These are phyloP conservation scores for Neurospora sp. DNA, from an alignment of 495 filamentous ascomycete genomes.

Conservation along the genomic window DNA sequence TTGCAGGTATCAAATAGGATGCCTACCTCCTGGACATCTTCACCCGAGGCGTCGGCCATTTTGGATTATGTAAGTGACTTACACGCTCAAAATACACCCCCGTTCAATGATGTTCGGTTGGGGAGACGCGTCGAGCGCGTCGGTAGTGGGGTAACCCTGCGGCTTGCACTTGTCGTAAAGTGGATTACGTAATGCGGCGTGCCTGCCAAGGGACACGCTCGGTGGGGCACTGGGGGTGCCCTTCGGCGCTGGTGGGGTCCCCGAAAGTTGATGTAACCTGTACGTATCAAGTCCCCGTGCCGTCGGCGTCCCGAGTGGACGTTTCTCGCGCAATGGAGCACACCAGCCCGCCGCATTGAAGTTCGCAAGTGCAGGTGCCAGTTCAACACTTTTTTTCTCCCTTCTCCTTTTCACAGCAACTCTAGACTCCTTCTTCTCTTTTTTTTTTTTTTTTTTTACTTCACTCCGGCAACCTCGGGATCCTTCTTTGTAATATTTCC, in stretches of 20 bases:
- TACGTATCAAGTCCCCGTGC: neutral
- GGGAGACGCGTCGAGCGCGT: slow-evolving; percentile 9
- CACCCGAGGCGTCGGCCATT: slow-evolving; percentile 22
- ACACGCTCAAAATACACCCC: neutral
- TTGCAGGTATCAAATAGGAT: no score
- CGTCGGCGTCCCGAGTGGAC: neutral
- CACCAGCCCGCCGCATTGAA: neutral
- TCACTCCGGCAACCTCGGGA: neutral
- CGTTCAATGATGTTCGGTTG: neutral
- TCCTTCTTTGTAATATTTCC: neutral
- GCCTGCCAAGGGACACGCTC: neutral
- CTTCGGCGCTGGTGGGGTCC: neutral
- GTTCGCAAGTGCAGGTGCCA: neutral
- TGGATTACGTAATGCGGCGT: neutral
- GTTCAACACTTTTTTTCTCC: neutral
- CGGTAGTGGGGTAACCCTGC: neutral
- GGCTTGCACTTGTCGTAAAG: neutral
- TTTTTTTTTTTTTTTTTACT: neutral
- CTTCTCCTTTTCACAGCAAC: neutral
- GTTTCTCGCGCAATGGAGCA: neutral
- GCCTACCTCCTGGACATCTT: slow-evolving; percentile 20
- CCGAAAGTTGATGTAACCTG: neutral
- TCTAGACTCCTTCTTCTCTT: neutral
- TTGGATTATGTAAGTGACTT: neutral
- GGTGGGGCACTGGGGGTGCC: neutral